Base-by-base conservation (phyloP, 768 basidiomycete species). In the Trametes sanguinea region DNA sequence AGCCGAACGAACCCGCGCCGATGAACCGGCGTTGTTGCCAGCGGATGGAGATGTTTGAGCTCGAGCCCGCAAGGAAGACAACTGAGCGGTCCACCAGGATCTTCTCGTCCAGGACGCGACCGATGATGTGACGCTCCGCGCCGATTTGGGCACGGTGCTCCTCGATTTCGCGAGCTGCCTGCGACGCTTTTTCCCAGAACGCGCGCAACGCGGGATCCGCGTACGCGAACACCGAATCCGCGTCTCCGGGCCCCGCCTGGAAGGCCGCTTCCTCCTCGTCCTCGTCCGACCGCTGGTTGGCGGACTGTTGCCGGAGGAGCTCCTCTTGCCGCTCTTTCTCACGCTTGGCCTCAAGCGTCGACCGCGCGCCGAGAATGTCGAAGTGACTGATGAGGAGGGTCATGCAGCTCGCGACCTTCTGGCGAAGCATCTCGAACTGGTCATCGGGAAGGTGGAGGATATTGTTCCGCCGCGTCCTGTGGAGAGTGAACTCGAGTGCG, bases 11-110 rank as follows among this genome's bases (percentile, higher is more conserved):
- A 14, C 97, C 97, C n/a, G 95, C 88, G 53, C 96, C 97, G 67
- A 99, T 98, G 77, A 98, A 98, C 60, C 90, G 87, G 13, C 96
- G 95, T 76, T 99, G 97, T 73, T 98, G 96, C 97, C 97, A 99
- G 43, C 92, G 86, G 63, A 98, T 89, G 2, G 94, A 92, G 64
- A 98, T 94, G 68, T 96, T 97, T 30, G 94, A 95, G 43, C 88
- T 88, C n/a, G 94, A 94, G 2, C 94, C 94, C 0, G 97, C 97
- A 43, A 99, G 83, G 80, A 95, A 96, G 6, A 95, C 88, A 48
- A 97, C 80, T 0, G 96, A 94, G 48, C 94, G 86, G 73, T 99
- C 96, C 75, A 98, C 97, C 7, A 89, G 85, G 64, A 90, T 93
- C 71, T 95, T 92, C 69, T 95, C 89, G 72, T 98, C 95, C 44